A percentile compares a stretch with the other conserved stretches of the same genome.
Conservation (phyloP, 2,329 filamentous ascomycete species). For the Colletotrichum theobromicola region DNA sequence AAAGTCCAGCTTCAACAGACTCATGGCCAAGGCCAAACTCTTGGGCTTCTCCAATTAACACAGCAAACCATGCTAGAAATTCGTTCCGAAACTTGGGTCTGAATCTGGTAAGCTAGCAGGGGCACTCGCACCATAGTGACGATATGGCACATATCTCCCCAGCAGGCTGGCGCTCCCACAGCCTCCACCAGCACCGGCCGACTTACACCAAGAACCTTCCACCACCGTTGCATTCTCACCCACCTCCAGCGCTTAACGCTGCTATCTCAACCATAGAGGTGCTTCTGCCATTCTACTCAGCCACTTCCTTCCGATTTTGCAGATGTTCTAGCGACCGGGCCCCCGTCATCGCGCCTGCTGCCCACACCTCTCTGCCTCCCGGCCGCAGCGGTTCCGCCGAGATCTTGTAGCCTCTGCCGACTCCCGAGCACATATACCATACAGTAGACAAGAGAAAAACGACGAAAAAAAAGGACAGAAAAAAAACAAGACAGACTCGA, state of each 20-base stretch:
- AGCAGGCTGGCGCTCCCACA: neutral
- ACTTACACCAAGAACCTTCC: neutral
- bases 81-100: neutral
- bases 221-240: neutral
- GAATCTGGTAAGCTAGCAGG: neutral
- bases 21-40: neutral
- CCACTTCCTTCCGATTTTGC: neutral
- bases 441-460: neutral
- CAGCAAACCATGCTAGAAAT: neutral
- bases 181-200: conserved; percentile 1
- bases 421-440: neutral
- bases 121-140: neutral
- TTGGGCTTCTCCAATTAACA: neutral
- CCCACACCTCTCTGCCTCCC: neutral
- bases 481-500: neutral
- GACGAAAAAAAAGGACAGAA: neutral
- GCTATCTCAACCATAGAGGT: neutral
- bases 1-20: neutral
- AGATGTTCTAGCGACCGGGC: neutral
- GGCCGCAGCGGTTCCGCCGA: neutral
- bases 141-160: neutral
- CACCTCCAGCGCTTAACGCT: neutral
- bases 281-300: neutral
- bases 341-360: neutral
- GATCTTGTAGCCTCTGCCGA: neutral